Conservation (phyloP, 2,329 filamentous ascomycete species). For the Colletotrichum sp. region DNA sequence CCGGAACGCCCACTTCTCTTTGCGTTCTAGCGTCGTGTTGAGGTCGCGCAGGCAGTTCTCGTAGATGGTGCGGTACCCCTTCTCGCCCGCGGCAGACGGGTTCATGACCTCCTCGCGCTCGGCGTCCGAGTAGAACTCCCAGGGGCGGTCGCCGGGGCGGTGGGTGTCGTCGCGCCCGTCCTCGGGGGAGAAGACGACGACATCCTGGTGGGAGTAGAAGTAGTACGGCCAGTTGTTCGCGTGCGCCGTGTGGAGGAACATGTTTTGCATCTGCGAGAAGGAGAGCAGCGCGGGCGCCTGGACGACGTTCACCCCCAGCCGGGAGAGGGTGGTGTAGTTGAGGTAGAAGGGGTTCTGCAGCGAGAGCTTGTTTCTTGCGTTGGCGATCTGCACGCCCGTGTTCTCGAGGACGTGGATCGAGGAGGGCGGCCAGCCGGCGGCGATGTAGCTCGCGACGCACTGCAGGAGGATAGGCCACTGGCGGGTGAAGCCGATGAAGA, state of each 20-base stretch:
- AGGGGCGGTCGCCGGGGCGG: conserved; percentile 20
- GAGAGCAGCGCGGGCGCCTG: conserved; percentile 55
- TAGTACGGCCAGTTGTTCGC: conserved; percentile 50
- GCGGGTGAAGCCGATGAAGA: conserved; percentile 65
- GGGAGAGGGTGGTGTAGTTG: conserved; percentile 52
- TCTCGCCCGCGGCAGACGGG: conserved; percentile 31
- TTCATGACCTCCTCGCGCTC: conserved; percentile 13
- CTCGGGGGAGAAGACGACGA: conserved; percentile 48
- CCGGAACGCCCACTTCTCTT: conserved; percentile 51
- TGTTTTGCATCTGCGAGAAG: conserved; percentile 63
- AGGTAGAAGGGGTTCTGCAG: conserved; percentile 63
- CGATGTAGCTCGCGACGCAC: conserved; percentile 60
- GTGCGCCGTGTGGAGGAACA: conserved; percentile 51
- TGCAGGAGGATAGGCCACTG: conserved; percentile 61
- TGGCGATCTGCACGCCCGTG: conserved; percentile 60
- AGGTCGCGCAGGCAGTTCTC: conserved; percentile 41
- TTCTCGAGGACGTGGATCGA: conserved; percentile 66
- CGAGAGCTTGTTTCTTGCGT: conserved; percentile 43
- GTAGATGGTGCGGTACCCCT: conserved; percentile 46
- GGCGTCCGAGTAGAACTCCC: conserved; percentile 21
- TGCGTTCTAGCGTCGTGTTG: conserved; percentile 30
- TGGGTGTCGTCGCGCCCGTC: conserved; percentile 21
- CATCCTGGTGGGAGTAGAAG: conserved; percentile 64
- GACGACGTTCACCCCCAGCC: conserved; percentile 58
- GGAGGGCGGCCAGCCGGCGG: conserved; percentile 61